Percentiles rank a stretch among this genome's conserved stretches.
Conservation (phyloP, 202 grass and related monocot species). For the Dendrocalamus latiflorus region DNA sequence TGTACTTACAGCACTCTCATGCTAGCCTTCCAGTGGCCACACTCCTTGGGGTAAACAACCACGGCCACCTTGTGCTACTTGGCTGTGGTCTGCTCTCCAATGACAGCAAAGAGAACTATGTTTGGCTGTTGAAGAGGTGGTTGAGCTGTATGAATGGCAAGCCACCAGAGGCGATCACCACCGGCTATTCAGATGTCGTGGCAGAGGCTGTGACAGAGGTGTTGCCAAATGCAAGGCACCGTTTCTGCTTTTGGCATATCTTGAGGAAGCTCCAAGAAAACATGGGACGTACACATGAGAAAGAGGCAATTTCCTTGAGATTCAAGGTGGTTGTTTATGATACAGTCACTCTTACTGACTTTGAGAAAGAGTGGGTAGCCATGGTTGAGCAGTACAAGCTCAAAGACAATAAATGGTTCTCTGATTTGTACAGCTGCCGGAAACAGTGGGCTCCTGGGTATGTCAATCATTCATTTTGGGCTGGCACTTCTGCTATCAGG, state of each 20-base stretch:
- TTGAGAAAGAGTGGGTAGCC: conserved; percentile 76
- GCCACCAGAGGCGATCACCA: conserved; percentile 64
- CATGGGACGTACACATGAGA: conserved; percentile 49
- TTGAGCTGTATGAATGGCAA: conserved; percentile 69
- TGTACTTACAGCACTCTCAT: conserved; percentile 43
- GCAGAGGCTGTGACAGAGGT: conserved; percentile 61
- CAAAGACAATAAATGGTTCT: conserved; percentile 68
- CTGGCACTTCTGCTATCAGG: conserved; percentile 69
- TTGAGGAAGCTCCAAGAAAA: conserved; percentile 75
- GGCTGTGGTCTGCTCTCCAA: conserved; percentile 69
- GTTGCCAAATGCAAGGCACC: conserved; percentile 60
- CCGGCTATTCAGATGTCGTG: conserved; percentile 52
- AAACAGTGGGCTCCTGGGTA: conserved; percentile 87
- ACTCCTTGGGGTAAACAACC: conserved; percentile 80
- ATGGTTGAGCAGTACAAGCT: conserved; percentile 75
- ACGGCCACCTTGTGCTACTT: conserved; percentile 76
- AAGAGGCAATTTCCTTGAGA: conserved; percentile 52
- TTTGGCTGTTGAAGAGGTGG: conserved; percentile 77
- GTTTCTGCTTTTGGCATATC: conserved; percentile 89
- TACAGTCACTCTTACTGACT: conserved; percentile 67
- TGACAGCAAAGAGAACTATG: conserved; percentile 63
- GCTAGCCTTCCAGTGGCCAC: conserved; percentile 42
- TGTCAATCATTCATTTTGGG: conserved; percentile 98
- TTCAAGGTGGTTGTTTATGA: conserved; percentile 88
- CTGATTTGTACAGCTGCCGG: conserved; percentile 57